Evolutionary conservation across 1,284 basidiomycete species (phyloP), one percentile per base, ranked within the genome.

Genomic region (Trametes pubescens): DNA sequence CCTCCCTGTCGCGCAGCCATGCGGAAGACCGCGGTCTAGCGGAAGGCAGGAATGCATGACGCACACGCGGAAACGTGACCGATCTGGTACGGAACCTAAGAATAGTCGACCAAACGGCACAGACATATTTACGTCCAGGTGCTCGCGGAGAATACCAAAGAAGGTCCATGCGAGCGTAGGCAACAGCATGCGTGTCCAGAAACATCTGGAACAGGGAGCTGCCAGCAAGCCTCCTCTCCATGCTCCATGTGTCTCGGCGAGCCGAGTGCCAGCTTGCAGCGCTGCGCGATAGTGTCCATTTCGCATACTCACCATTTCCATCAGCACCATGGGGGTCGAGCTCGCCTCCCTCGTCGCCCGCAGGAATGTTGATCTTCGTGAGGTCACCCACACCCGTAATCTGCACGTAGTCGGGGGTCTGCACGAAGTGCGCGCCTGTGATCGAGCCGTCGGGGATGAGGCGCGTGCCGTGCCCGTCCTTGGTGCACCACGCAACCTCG

Each of bases 401-500:
- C 73, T 92, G 89, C 26, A 92, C 81, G 72, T 86, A 92, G 75
- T 89, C 86, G 35, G 88, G 84, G 6, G 93, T 86, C 73, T 85
- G 80, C 63, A 87, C 79, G 67, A 87, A 88, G 74, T 92, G 91
- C n/a, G 88, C 92, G 58, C 88, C 87, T 21, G 79, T 81, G 73
- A 95, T 86, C 18, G 91, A 79, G 22, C 90, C 92, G 62, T 88
- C 82, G 22, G 93, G 93, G 68, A 95, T 93, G 65, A 93, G 75
- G 49, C 90, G 87, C 5, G 89, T 87, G 24, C 90, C 90, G 61
- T 86, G 85, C 40, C 86, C 86, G 64, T 79, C 84, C 79, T 88
- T 84, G 37, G 80, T 80, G 73, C 91, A 93, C 86, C 88, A 93
- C 38, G 90, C 78, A 52, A 92, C 87, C 70, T 88, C 84, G 59